A percentile compares a stretch with the other conserved stretches of the same genome.
These are phyloP conservation scores for Raffaelea deltoideospora DNA, from an alignment of 2,329 filamentous ascomycete genomes.

Conservation along the genomic window DNA sequence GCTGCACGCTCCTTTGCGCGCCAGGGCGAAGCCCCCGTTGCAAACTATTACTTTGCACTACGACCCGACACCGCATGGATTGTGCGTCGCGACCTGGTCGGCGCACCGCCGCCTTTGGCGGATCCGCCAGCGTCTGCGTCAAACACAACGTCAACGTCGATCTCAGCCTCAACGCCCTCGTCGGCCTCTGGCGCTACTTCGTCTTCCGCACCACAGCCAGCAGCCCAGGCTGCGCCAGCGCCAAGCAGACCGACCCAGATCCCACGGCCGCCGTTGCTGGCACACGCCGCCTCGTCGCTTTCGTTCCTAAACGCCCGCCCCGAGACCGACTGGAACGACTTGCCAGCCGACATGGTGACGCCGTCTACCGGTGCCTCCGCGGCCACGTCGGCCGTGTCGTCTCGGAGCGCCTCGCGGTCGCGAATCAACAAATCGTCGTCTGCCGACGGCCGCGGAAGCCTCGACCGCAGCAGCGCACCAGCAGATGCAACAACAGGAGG, in stretches of 20 bases:
- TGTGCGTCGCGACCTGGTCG: slow-evolving; percentile 32
- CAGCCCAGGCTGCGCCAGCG: not conserved
- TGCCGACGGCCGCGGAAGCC: slow-evolving; percentile 11
- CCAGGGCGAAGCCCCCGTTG: slow-evolving; percentile 27
- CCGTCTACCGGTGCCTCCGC: slow-evolving; percentile 4
- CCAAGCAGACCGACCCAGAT: too few relatives aligned
- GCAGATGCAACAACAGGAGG: not conserved
- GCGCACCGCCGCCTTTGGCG: too few relatives aligned
- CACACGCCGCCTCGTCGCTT: slow-evolving; percentile 13
- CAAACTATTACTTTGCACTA: slow-evolving; percentile 47
- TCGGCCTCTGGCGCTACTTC: too few relatives aligned
- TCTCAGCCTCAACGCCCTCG: too few relatives aligned
- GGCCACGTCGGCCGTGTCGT: slow-evolving; percentile 4
- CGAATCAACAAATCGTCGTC: too few relatives aligned
- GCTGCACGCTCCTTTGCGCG: slow-evolving; percentile 37
- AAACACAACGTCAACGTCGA: too few relatives aligned
- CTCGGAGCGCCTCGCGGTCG: slow-evolving; percentile 6
- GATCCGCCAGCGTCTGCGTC: too few relatives aligned
- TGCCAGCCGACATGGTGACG: slow-evolving; percentile 43
- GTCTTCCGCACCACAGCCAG: not conserved
- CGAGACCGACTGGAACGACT: slow-evolving; percentile 50
- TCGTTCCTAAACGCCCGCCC: slow-evolving; percentile 46
- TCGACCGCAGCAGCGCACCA: not conserved
- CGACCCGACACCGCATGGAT: slow-evolving; percentile 47
- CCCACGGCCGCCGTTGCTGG: too few relatives aligned